phyloP scores from a whole-genome alignment of 1,284 basidiomycete species.

The Sanghuangporus weigelae region DNA sequence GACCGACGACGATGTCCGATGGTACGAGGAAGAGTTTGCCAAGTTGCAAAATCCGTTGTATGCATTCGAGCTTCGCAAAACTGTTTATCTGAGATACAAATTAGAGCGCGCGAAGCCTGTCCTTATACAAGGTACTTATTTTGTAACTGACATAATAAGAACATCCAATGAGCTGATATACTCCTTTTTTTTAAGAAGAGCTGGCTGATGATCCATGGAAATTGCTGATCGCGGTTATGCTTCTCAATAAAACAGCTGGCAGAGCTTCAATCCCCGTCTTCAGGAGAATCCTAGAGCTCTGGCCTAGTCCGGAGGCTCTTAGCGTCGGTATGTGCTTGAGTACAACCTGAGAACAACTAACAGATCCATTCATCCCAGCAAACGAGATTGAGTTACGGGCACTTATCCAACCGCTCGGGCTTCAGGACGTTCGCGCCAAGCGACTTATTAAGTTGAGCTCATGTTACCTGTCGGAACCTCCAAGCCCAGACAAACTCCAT shows the following conservation, averaged over 20 bases:
- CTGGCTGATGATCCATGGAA: conserved; percentile 50
- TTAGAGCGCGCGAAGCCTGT: conserved; percentile 31
- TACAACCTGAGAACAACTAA: neutral
- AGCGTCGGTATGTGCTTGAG: conserved; percentile 36
- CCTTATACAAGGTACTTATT: conserved; percentile 37
- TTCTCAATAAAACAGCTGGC: conserved; percentile 54
- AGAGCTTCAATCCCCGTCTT: conserved; percentile 49
- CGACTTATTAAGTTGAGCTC: conserved; percentile 46
- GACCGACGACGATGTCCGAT: neutral
- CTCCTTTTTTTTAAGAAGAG: conserved; percentile 31
- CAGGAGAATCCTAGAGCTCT: conserved; percentile 43
- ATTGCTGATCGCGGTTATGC: conserved; percentile 45
- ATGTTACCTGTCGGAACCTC: conserved; percentile 40
- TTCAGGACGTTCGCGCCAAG: conserved; percentile 43
- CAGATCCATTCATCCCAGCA: conserved; percentile 21
- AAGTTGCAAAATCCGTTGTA: conserved; percentile 6
- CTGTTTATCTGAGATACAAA: conserved; percentile 20
- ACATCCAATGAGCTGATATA: neutral
- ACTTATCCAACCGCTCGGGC: conserved; percentile 45
- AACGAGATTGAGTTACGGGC: conserved; percentile 34
- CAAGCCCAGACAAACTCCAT: conserved; percentile 27
- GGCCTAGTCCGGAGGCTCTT: conserved; percentile 48
- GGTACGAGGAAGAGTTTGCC: conserved; percentile 1
- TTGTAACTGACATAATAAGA: neutral
- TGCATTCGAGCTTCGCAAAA: conserved; percentile 3